These are phyloP conservation scores for Nothophytophthora sp. DNA, from an alignment of 352 stramenopile genomes.

Conservation along the genomic window DNA sequence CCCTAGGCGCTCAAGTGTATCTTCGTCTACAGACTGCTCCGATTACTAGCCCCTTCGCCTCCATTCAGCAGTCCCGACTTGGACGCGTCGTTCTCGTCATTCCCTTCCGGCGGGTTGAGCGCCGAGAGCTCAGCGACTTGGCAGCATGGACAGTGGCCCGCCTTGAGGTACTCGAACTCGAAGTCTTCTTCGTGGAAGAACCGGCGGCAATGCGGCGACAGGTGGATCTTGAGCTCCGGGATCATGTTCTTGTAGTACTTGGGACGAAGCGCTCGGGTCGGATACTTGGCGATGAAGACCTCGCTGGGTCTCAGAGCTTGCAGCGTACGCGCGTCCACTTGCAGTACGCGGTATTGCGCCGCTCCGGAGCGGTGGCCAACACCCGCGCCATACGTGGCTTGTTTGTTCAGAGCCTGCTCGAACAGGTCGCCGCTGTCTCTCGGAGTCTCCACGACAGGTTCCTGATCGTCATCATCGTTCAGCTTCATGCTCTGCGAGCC, in stretches of 20 bases:
- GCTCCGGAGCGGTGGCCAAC: slow-evolving; percentile 50
- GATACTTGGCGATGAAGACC: slow-evolving; percentile 88
- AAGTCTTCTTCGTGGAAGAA: slow-evolving; percentile 97
- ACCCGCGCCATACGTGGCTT: slow-evolving; percentile 55
- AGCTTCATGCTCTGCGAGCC: slow-evolving; percentile 85
- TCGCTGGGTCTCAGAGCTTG: slow-evolving; percentile 66
- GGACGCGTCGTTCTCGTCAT: slow-evolving; percentile 13
- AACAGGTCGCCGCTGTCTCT: slow-evolving; percentile 62
- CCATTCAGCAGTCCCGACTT: slow-evolving; percentile 9
- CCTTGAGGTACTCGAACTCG: slow-evolving; percentile 92
- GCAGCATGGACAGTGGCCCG: slow-evolving; percentile 88
- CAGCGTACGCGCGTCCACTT: slow-evolving; percentile 78
- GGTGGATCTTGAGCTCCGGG: slow-evolving; percentile 86
- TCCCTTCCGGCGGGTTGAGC: slow-evolving; percentile 15
- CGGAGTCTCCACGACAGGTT: slow-evolving; percentile 16
- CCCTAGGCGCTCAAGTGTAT: too few relatives aligned
- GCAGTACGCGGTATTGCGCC: slow-evolving; percentile 70
- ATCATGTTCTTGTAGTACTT: slow-evolving; percentile 95
- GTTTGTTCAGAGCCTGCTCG: slow-evolving; percentile 86
- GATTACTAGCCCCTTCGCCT: too few relatives aligned
- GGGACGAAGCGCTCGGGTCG: slow-evolving; percentile 46
- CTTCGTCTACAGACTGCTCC: slow-evolving; percentile 10
- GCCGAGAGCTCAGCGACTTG: slow-evolving; percentile 57
- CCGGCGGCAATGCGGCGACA: slow-evolving; percentile 87
- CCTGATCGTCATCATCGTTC: slow-evolving; percentile 55